Percentiles rank a stretch among this genome's conserved stretches.
Evolutionary conservation across 495 filamentous ascomycete genomes (phyloP).

Genomic region (Penicillium nucicola): DNA sequence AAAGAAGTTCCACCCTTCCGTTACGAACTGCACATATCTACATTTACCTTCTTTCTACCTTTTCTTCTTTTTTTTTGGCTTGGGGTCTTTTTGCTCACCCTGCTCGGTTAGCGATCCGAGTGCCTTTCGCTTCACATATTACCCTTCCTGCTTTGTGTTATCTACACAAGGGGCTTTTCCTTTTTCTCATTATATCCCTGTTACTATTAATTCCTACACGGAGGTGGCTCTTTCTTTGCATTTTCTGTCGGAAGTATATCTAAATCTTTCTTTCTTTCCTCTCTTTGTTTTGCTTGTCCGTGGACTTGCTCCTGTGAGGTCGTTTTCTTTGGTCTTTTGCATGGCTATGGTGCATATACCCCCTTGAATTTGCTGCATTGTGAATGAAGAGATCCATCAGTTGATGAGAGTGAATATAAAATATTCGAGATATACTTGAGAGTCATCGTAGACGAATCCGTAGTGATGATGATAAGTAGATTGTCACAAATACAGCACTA

Average conservation of each 20-base stretch:
- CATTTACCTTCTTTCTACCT: conserved; percentile 23
- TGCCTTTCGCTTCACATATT: conserved; percentile 29
- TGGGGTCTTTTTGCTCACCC: conserved; percentile 1
- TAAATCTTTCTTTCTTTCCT: conserved; percentile 7
- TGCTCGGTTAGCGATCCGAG: conserved; percentile 17
- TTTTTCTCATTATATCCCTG: conserved; percentile 15
- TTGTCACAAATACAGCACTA: neutral
- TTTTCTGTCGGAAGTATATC: conserved; percentile 15
- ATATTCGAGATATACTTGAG: neutral
- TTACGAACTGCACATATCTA: conserved; percentile 36
- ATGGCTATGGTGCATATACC: conserved; percentile 41
- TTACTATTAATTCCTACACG: conserved; percentile 18
- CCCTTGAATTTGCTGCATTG: conserved; percentile 36
- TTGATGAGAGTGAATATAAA: conserved; percentile 11
- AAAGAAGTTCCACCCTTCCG: conserved; percentile 16
- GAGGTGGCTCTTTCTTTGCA: conserved; percentile 24
- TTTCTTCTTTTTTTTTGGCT: no score
- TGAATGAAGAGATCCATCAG: conserved; percentile 22
- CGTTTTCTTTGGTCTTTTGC: conserved; percentile 31
- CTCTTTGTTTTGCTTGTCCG: neutral
- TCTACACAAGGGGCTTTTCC: conserved; percentile 19
- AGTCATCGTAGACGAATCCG: neutral
- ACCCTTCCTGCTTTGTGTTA: conserved; percentile 14
- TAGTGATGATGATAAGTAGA: neutral
- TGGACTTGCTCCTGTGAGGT: conserved; percentile 13